Conservation (phyloP, 1,139 yeast genomes). For the Kurtzmaniella quercitrusa region DNA sequence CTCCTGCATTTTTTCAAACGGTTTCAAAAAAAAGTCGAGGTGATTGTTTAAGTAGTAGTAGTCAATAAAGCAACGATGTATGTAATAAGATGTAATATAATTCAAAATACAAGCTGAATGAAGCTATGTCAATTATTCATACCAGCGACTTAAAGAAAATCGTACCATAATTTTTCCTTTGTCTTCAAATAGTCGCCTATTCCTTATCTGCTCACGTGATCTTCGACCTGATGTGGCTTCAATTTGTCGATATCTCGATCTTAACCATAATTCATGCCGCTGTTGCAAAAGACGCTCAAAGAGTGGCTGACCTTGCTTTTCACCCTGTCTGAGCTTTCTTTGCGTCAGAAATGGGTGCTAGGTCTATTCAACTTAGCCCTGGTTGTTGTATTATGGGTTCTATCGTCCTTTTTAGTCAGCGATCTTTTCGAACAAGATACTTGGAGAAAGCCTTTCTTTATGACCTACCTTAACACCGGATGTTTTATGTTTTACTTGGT, state of each 20-base stretch:
- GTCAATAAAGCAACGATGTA: too few relatives aligned
- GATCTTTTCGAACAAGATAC: conserved; percentile 62
- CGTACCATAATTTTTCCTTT: too few relatives aligned
- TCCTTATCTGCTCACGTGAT: not conserved
- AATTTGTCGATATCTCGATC: too few relatives aligned
- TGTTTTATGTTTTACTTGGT: conserved; percentile 74
- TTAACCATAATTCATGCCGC: not conserved
- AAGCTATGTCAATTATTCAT: too few relatives aligned
- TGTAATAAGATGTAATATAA: too few relatives aligned
- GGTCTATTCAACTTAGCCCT: conserved; percentile 70
- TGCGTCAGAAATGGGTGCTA: conserved; percentile 58
- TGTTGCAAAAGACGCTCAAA: not conserved
- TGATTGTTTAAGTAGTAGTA: too few relatives aligned
- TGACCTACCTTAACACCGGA: conserved; percentile 87
- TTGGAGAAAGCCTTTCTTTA: conserved; percentile 88
- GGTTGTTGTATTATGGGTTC: conserved; percentile 85
- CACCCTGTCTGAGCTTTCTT: conserved; percentile 17
- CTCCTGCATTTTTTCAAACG: too few relatives aligned
- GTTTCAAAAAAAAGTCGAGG: too few relatives aligned
- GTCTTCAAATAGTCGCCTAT: too few relatives aligned
- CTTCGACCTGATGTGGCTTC: not conserved
- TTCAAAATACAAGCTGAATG: too few relatives aligned
- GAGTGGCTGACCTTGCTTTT: conserved; percentile 5
- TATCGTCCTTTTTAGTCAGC: conserved; percentile 77
- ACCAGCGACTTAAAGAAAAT: too few relatives aligned